Conservation (phyloP, 495 filamentous ascomycete species). For the Corynascus novoguineensis region DNA sequence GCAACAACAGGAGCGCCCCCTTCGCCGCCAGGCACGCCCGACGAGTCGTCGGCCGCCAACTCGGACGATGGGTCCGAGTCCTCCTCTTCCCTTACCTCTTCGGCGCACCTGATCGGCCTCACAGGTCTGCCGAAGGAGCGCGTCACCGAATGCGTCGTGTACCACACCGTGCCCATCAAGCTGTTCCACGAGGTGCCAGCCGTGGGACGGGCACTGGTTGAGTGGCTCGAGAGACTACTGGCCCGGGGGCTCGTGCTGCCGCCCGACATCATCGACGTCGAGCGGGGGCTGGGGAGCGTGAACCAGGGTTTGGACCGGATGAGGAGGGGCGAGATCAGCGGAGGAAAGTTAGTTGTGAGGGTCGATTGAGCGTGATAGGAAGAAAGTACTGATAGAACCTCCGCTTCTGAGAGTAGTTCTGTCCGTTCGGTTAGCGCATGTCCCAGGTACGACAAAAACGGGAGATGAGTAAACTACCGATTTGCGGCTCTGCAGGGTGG, state of each 20-base stretch:
- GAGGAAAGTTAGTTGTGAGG: constrained; percentile 53
- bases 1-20: constrained; percentile 4
- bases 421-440: no score
- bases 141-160: constrained; percentile 35
- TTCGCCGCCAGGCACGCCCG: constrained; percentile 24
- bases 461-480: no score
- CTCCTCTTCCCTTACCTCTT: constrained; percentile 21
- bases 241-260: constrained; percentile 41
- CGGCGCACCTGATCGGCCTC: constrained; percentile 55
- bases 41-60: background rate
- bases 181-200: constrained; percentile 56
- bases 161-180: constrained; percentile 63
- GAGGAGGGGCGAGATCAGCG: constrained; percentile 51
- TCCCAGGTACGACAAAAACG: no score
- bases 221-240: constrained; percentile 57
- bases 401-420: no score
- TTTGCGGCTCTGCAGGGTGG: no score
- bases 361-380: constrained; percentile 1
- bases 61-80: constrained; percentile 7
- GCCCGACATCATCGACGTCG: constrained; percentile 54
- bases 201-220: constrained; percentile 51
- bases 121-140: constrained; percentile 55
- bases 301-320: constrained; percentile 58
- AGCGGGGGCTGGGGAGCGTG: constrained; percentile 55
- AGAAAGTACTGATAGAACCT: background rate